These are phyloP conservation scores for Alternaria conjuncta DNA, from an alignment of 2,329 filamentous ascomycete genomes.

Conservation along the genomic window DNA sequence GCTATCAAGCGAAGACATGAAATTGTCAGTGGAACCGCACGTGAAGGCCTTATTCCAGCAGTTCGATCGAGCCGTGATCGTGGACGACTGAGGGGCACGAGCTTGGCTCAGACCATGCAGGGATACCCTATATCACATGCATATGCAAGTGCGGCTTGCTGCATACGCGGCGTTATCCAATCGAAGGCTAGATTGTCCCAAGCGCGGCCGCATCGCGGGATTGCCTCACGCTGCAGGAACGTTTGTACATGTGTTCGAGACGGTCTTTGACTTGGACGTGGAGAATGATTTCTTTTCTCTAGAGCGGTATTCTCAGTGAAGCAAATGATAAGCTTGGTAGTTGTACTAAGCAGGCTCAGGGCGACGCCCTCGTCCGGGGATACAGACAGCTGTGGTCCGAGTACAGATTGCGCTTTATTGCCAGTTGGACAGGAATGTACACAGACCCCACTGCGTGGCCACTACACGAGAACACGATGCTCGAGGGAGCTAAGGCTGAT, in stretches of 20 bases:
- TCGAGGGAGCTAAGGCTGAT: slow-evolving; percentile 29
- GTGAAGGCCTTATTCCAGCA: slow-evolving; percentile 22
- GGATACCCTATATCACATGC: slow-evolving; percentile 45
- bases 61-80: slow-evolving; percentile 31
- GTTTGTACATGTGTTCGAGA: slow-evolving; percentile 22
- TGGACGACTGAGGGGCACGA: slow-evolving; percentile 23
- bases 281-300: background rate
- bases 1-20: slow-evolving; percentile 8
- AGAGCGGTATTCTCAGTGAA: background rate
- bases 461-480: slow-evolving; percentile 32
- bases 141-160: slow-evolving; percentile 48
- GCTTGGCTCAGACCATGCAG: slow-evolving; percentile 27
- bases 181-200: slow-evolving; percentile 19
- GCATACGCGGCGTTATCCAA: slow-evolving; percentile 41
- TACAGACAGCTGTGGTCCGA: slow-evolving; percentile 29
- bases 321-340: background rate
- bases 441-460: slow-evolving; percentile 41
- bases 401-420: slow-evolving; percentile 40
- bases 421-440: slow-evolving; percentile 39
- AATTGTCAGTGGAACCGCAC: slow-evolving; percentile 29
- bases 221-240: slow-evolving; percentile 49
- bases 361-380: slow-evolving; percentile 15
- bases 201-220: slow-evolving; percentile 41
- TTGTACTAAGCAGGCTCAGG: background rate
- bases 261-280: slow-evolving; percentile 7